These are phyloP conservation scores for Panicum miliaceum DNA, from an alignment of 176 grass and related monocot species.

Conservation along the genomic window DNA sequence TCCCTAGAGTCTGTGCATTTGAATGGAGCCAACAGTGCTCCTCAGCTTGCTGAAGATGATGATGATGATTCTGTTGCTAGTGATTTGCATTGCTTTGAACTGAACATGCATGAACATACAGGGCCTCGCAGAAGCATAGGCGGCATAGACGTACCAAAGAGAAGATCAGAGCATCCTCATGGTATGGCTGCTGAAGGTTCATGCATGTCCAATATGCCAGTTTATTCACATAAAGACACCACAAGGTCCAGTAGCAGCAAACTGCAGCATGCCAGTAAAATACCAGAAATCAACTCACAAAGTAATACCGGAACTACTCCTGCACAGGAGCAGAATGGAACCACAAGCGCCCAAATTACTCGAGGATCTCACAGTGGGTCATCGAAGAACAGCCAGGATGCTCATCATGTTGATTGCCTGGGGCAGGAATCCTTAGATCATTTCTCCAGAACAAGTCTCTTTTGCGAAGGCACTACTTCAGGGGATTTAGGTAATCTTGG, in stretches of 20 bases:
- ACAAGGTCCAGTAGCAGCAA: constrained; percentile 39
- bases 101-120: constrained; percentile 52
- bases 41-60: constrained; percentile 72
- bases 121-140: constrained; percentile 27
- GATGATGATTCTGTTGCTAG: constrained; percentile 74
- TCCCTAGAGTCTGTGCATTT: constrained; percentile 87
- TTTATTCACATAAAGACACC: constrained; percentile 4
- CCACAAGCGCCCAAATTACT: constrained; percentile 24
- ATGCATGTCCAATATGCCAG: constrained; percentile 13
- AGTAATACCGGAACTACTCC: constrained; percentile 24
- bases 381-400: constrained; percentile 25
- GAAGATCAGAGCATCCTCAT: constrained; percentile 43
- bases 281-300: constrained; percentile 12
- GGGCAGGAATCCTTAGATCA: constrained; percentile 46
- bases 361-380: constrained; percentile 14
- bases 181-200: constrained; percentile 38
- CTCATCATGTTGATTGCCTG: constrained; percentile 28
- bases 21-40: constrained; percentile 81
- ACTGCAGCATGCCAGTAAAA: constrained; percentile 38
- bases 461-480: constrained; percentile 52
- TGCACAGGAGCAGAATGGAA: constrained; percentile 36
- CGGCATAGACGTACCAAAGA: constrained; percentile 41
- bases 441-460: constrained; percentile 48
- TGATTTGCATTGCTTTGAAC: constrained; percentile 88
- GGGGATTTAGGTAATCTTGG: constrained; percentile 44